These are phyloP conservation scores for Hanseniaspora sp. DNA, from an alignment of 1,139 yeast species.

Conservation along the genomic window DNA sequence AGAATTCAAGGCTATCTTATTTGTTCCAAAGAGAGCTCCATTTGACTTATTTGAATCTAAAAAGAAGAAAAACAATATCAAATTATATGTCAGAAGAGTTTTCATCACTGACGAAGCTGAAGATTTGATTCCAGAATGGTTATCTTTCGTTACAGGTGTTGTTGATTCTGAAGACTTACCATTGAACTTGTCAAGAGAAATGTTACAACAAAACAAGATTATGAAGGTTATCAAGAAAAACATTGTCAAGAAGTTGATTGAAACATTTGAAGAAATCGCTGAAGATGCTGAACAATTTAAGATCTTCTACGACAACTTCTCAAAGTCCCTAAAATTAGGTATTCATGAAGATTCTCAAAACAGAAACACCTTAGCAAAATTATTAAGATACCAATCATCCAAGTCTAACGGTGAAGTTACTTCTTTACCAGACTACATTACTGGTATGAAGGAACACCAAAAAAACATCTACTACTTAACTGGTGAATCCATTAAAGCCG, in stretches of 20 bases:
- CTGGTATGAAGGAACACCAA: constrained; percentile 99
- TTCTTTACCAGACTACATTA: constrained; percentile 90
- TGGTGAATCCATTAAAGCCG: constrained; percentile 96
- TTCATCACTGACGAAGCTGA: constrained; percentile 99
- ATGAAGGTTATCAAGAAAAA: constrained; percentile 98
- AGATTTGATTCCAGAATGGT: constrained; percentile 98
- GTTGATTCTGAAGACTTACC: constrained; percentile 99
- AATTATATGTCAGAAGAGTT: constrained; percentile 98
- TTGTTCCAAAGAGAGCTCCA: constrained; percentile 99
- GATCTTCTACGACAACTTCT: constrained; percentile 95
- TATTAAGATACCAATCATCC: constrained; percentile 94
- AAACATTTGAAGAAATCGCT: constrained; percentile 97
- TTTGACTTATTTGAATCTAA: constrained; percentile 92
- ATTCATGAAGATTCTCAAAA: constrained; percentile 98
- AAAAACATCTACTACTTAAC: constrained; percentile 98
- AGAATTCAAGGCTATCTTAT: constrained; percentile 96
- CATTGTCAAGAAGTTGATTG: constrained; percentile 96
- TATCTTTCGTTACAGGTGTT: constrained; percentile 94
- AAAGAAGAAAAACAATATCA: constrained; percentile 99
- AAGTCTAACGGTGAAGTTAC: constrained; percentile 90
- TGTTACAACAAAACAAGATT: constrained; percentile 99
- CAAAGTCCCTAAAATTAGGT: constrained; percentile 98
- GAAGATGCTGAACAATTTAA: constrained; percentile 98
- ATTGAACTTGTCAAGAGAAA: constrained; percentile 98
- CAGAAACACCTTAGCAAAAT: constrained; percentile 90